Base-by-base conservation (phyloP, 768 basidiomycete genomes). In the Phaeotremella skinneri region DNA sequence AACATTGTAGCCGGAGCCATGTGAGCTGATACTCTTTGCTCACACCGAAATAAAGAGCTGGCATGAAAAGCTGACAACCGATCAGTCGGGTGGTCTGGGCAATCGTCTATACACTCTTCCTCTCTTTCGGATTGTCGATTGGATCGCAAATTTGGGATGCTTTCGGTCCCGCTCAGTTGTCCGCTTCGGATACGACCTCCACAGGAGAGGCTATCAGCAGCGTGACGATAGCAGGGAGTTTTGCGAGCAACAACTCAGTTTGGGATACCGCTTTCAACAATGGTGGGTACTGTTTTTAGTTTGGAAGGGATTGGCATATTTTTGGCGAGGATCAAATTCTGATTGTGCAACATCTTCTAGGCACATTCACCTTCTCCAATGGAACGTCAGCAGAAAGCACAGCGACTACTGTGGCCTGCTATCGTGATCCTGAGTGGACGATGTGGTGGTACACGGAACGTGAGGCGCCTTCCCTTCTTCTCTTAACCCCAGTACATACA, bases 1-100 rank as follows among this genome's bases (percentile, higher is more conserved):
- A 72, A 69, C 43, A 58, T 72, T 37, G 68, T 69, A 2, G 66
- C 68, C 0, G 70, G 70, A 14, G 68, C 66, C 6, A 72, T 72
- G 64, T 65, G 27, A 55, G 64, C 54, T n/a, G n/a, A n/a, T 45
- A 20, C 9, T n/a, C 9, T 39, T 9, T 39, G 11, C 37, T 39
- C 37, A 39, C n/a, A 39, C 9, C 9, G 37, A 39, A 37, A 7
- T 37, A 7, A 7, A 17, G 34, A 37, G 17, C 17, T 37, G 7
- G 9, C 34, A 7, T 7, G 9, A n/a, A 20, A 32, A 30, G 32
- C 29, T 32, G 37, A 32, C 25, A 6, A 37, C 39, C 29, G 11
- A 7, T 13, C 17, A 64, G 63, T 27, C 67, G 70, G 11, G 55
- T 68, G 32, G 70, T 72, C n/a, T 72, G 66, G 66, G 70, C 70